A percentile compares a stretch with the other conserved stretches of the same genome.
Conservation (phyloP, 495 filamentous ascomycete genomes). For the Aspergillus conjunctus region DNA sequence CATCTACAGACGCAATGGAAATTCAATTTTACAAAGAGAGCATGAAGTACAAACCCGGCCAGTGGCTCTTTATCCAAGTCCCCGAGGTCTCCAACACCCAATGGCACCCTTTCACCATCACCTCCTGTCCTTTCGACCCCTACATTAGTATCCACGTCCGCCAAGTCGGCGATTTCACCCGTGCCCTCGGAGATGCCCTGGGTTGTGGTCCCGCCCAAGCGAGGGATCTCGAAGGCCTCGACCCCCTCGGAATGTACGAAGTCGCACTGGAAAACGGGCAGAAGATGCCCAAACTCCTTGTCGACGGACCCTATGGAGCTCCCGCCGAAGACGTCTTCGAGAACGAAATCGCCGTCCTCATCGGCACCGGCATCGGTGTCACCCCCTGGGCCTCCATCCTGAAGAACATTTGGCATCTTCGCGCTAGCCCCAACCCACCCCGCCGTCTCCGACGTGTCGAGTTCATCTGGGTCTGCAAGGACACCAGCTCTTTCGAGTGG, state of each 20-base stretch:
- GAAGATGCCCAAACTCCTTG: conserved; percentile 81
- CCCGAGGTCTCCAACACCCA: conserved; percentile 84
- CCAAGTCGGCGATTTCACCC: conserved; percentile 96
- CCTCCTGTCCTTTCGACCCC: conserved; percentile 92
- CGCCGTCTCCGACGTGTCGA: conserved; percentile 90
- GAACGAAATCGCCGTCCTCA: conserved; percentile 96
- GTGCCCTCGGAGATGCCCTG: conserved; percentile 83
- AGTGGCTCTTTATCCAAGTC: conserved; percentile 96
- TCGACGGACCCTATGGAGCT: conserved; percentile 96
- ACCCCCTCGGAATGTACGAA: conserved; percentile 97
- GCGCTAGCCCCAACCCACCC: conserved; percentile 81
- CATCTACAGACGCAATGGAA: conserved; percentile 79
- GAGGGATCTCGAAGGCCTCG: conserved; percentile 83
- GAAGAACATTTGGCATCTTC: conserved; percentile 98
- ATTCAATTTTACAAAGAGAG: conserved; percentile 95
- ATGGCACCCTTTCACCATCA: conserved; percentile 99
- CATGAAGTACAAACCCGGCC: conserved; percentile 97
- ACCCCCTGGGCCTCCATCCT: conserved; percentile 97
- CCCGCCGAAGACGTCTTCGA: conserved; percentile 93
- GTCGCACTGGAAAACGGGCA: conserved; percentile 93
- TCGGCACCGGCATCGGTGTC: conserved; percentile 96
- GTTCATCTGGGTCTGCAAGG: conserved; percentile 99
- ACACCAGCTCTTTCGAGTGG: conserved; percentile 97
- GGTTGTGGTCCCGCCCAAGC: conserved; percentile 84
- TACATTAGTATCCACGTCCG: conserved; percentile 94